Evolutionary conservation across 2,329 filamentous ascomycete genomes (phyloP).

Genomic region (Capronia epimyces): DNA sequence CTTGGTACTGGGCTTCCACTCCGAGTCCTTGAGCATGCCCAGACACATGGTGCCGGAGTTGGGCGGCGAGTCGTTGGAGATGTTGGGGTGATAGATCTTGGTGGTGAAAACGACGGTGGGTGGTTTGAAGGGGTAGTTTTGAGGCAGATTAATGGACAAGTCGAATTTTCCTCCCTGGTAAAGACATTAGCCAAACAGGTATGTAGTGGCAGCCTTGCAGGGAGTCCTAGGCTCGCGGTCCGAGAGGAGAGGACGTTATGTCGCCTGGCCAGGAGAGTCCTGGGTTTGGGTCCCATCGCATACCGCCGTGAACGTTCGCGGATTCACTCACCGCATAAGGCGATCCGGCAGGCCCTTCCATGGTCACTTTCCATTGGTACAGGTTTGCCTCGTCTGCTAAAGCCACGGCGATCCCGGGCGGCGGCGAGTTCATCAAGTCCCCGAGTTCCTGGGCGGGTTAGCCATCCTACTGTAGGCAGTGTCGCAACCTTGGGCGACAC

Average conservation of each 20-base stretch:
- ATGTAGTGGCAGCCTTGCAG: too few species aligned
- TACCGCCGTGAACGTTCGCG: too few species aligned
- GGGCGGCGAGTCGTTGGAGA: constrained; percentile 39
- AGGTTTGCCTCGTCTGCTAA: constrained; percentile 60
- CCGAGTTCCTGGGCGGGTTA: constrained; percentile 49
- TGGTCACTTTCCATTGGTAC: constrained; percentile 61
- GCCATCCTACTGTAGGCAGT: background rate
- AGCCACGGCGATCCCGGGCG: constrained; percentile 52
- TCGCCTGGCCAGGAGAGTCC: too few species aligned
- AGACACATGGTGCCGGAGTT: constrained; percentile 78
- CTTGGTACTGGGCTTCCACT: constrained; percentile 86
- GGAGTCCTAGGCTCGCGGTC: too few species aligned
- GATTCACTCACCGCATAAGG: constrained; percentile 58
- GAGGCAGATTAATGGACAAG: constrained; percentile 65
- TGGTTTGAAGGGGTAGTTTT: constrained; percentile 85
- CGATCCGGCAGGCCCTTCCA: constrained; percentile 61
- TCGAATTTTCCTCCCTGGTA: constrained; percentile 51
- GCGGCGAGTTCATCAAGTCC: constrained; percentile 54
- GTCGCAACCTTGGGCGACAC: background rate
- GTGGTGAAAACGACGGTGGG: constrained; percentile 74
- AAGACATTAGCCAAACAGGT: background rate
- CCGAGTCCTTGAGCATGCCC: constrained; percentile 72
- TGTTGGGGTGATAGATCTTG: constrained; percentile 93
- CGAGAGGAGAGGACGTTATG: too few species aligned
- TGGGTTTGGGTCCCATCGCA: too few species aligned